A percentile compares a stretch with the other conserved stretches of the same genome.
Conservation (phyloP, 139 green algal genomes). For the Raphidocelis subcapitata region DNA sequence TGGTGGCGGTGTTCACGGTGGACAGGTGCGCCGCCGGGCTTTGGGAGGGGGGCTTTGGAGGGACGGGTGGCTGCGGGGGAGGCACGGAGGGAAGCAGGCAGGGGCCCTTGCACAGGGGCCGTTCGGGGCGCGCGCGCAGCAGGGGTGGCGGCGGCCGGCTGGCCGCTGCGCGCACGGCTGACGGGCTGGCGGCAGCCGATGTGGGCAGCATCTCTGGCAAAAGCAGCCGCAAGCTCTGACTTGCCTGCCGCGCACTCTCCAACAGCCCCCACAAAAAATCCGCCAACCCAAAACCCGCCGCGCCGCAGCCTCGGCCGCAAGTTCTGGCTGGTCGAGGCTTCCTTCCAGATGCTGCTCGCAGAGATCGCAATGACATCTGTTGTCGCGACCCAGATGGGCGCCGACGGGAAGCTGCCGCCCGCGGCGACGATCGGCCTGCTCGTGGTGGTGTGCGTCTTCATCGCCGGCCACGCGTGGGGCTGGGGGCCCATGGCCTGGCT, state of each 20-base stretch:
- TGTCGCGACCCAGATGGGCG: too few species aligned
- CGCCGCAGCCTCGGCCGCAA: too few species aligned
- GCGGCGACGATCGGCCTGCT: conserved; percentile 10
- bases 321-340: too few species aligned
- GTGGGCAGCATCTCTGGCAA: neutral
- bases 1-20: conserved; percentile 49
- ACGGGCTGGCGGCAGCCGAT: neutral
- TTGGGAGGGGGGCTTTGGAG: neutral
- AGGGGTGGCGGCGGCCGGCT: neutral
- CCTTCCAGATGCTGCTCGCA: too few species aligned
- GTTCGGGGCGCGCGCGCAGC: neutral
- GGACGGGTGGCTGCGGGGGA: neutral
- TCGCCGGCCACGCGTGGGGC: conserved; percentile 67
- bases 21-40: conserved; percentile 48
- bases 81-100: neutral
- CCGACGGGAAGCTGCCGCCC: neutral
- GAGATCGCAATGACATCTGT: too few species aligned
- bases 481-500: conserved; percentile 35
- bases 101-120: neutral
- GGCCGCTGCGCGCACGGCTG: neutral
- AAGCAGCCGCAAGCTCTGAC: neutral
- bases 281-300: neutral
- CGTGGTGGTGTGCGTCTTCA: conserved; percentile 68
- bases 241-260: neutral
- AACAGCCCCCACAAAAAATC: neutral